Base-by-base conservation (phyloP, 441 rosid species). In the Kokia cookei region DNA sequence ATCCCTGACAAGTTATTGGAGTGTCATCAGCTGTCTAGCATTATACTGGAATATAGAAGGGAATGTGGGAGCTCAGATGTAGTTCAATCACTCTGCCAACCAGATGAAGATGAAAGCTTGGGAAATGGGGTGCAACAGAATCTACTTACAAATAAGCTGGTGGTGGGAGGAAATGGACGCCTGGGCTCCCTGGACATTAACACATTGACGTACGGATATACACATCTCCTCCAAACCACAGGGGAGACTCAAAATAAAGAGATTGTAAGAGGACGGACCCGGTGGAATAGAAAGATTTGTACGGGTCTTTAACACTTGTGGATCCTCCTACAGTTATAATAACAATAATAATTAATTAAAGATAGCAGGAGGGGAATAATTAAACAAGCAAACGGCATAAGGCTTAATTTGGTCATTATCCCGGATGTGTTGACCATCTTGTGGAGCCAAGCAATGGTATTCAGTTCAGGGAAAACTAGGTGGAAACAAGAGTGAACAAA, bases 241-340 rank as follows among this genome's bases (percentile, higher is more conserved):
- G 84, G 85, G 5, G 77, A 60, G 47, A 43, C 64, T 1, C 13
- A 60, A 75, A 75, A 78, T 57, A 85, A 84, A 71, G 93, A 91
- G 83, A 88, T 87, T 42, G 89, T 87, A 5, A 83, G 92, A 79
- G 93, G 92, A 26, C 86, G 82, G 65, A 89, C 96, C 7, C 71
- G 51, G 53, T 89, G 93, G 92, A 87, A 83, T 81, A 82, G 78
- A 73, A 88, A 76, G 78, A 66, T 40, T 35, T 22, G 60, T 12
- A 55, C 43, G 43, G 43, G 2, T 7, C 43, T 40, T 40, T 40
- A 40, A 40, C 43, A 40, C 43, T 40, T 7, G 43, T 7, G 43
- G 43, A 40, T 40, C 43, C 43, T 40, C 43, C 8, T 40, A 40
- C 43, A 40, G 8, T 40, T 7, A 40, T 40, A 40, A 40, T 7